Evolutionary conservation across 1,139 yeast species (phyloP), one percentile per base, ranked within the genome.

Genomic region (Yamadazyma atmosphaerica): DNA sequence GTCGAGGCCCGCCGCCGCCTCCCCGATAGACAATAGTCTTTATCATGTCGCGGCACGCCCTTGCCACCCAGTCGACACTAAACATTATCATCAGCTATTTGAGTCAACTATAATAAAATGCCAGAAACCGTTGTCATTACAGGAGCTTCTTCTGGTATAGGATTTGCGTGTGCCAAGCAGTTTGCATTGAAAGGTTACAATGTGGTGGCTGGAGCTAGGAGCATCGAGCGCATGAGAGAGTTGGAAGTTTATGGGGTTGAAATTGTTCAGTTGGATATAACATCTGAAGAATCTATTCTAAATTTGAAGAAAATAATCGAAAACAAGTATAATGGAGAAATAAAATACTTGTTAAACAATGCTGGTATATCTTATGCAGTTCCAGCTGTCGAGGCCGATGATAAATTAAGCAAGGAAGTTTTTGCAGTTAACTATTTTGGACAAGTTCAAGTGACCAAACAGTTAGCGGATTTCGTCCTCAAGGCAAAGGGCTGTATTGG

Each of bases 131-230:
- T 80, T 2, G 61, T 83, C 31, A 74, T 86, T 26, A 86, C 94
- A 1, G 95, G 95, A 7, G 86, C 87, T 12, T 83, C 90, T 0
- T 82, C 89, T 0, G 95, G 94, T 9, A 86, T 86, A 38, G 95
- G 94, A 3, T 77, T 65, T 53, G 78, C 81, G 12, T 63, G 82
- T 10, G 79, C 89, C 19, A 68, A 73, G 41, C 88, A 83, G 51
- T 67, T 85, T 43, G 81, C 86, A 11, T 58, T 62, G 17, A 62
- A 79, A 41, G 88, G 88, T 2, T 81, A 73, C 60, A 68, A 65
- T 39, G 90, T 86, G 1, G 58, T 58, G 41, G 64, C 61, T 17
- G 82, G 86, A 35, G 90, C 95, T 1, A 71, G 95, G 53, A 70
- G 88, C 46, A 54, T 77, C 23, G 82, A 69, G 32, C 75, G 76